These are phyloP conservation scores for Clonostachys rosea DNA, from an alignment of 2,329 filamentous ascomycete species.

Conservation along the genomic window DNA sequence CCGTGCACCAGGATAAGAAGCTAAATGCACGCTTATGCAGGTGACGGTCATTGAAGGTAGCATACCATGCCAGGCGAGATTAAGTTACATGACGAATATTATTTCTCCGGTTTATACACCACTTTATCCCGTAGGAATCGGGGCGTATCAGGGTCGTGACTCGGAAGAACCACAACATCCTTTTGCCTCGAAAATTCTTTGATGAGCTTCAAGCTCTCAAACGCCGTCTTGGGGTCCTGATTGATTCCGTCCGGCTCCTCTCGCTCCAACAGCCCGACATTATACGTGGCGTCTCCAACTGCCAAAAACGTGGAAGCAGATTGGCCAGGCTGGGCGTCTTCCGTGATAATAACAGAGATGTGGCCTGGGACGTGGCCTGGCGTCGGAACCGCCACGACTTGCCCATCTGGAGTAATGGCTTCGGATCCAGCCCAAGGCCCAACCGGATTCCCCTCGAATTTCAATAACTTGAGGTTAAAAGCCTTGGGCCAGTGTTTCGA, in stretches of 20 bases:
- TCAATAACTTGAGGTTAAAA: slow-evolving; percentile 19
- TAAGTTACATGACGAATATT: too few species aligned
- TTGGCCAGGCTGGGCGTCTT: slow-evolving; percentile 9
- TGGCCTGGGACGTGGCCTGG: slow-evolving; percentile 26
- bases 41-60: too few species aligned
- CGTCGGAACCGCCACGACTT: slow-evolving; percentile 20
- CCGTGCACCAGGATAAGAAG: too few species aligned
- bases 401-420: slow-evolving; percentile 19
- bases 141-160: slow-evolving; percentile 10
- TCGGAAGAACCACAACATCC: slow-evolving; percentile 16
- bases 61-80: too few species aligned
- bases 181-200: slow-evolving; percentile 18
- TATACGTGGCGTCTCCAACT: slow-evolving; percentile 22
- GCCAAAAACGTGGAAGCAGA: slow-evolving; percentile 16
- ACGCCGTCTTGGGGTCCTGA: slow-evolving; percentile 15
- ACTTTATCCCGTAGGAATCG: slow-evolving; percentile 2
- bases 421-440: slow-evolving; percentile 19
- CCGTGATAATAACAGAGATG: slow-evolving; percentile 16
- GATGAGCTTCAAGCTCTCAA: slow-evolving; percentile 19
- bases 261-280: slow-evolving; percentile 16
- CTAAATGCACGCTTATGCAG: too few species aligned
- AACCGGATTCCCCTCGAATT: slow-evolving; percentile 11
- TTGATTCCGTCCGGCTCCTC: slow-evolving; percentile 24
- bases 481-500: slow-evolving; percentile 20
- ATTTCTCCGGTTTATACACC: too few species aligned